A percentile compares a stretch with the other conserved stretches of the same genome.
phyloP scores from a whole-genome alignment of 495 filamentous ascomycete genomes.

The Tuber indicum region DNA sequence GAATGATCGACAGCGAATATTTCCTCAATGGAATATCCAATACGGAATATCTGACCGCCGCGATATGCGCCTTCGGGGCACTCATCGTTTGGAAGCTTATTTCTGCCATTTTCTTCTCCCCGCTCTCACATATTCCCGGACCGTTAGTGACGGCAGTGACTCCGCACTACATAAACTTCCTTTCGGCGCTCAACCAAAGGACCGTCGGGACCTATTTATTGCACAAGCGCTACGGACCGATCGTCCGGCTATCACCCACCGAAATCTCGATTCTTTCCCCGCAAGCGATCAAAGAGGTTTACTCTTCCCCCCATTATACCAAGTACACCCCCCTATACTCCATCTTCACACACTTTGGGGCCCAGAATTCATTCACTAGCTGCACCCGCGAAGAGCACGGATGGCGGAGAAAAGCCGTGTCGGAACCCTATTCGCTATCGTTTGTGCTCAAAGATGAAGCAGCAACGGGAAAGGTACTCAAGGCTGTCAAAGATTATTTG shows the following conservation, averaged over 20 bases:
- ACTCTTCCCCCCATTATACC: constrained; percentile 12
- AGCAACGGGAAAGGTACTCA: constrained; percentile 13
- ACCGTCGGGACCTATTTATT: constrained; percentile 4
- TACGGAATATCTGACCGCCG: background rate
- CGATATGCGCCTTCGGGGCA: background rate
- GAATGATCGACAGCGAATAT: background rate
- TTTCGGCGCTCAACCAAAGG: constrained; percentile 5
- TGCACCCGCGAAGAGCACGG: constrained; percentile 10
- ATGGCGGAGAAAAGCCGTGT: constrained; percentile 19
- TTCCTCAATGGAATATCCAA: background rate
- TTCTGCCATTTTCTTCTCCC: constrained; percentile 13
- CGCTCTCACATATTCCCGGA: constrained; percentile 8
- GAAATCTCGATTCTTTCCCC: constrained; percentile 18
- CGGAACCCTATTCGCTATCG: constrained; percentile 12
- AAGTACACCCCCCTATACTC: constrained; percentile 18
- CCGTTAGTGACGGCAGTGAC: constrained; percentile 3
- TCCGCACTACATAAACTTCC: constrained; percentile 13
- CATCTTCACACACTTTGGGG: constrained; percentile 18
- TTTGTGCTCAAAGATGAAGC: constrained; percentile 17
- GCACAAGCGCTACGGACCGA: constrained; percentile 10
- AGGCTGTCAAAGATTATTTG: constrained; percentile 9
- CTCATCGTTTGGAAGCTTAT: background rate
- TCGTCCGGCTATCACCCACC: constrained; percentile 12
- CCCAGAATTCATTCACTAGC: constrained; percentile 16
- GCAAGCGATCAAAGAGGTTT: constrained; percentile 14